Evolutionary conservation across 352 stramenopile species (phyloP), one percentile per base, ranked within the genome.

Genomic region (Pythium aphanidermatum): DNA sequence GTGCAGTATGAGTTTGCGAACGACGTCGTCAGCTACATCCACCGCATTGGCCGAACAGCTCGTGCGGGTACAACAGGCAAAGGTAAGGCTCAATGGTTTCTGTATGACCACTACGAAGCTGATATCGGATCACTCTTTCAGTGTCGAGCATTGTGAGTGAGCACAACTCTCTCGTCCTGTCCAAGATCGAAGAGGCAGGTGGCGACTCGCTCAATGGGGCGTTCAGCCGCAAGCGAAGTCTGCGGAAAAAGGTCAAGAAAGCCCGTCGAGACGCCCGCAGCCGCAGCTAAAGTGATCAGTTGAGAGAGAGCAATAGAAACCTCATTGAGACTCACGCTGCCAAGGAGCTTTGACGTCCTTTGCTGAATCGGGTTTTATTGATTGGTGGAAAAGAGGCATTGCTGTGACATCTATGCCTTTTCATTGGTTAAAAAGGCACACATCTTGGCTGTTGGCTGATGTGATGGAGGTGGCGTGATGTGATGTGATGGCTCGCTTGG

Each of bases 231-330:
- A 88, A 88, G 40, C 74, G 76, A 14, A 92, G 80, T 52, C 73
- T 92, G 25, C 73, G 76, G 38, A 87, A 88, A 51, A 89, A 88
- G 47, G 76, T 81, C 41, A 86, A 80, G 46, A 92, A 89, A 61
- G 33, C 55, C 3, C 42, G 47, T 17, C 55, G 58, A 10, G 31
- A 58, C 6, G 26, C 33, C 14, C 35, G 19, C 16, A 20, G 4
- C 43, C 2, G 17, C 32, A 25, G 30, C 16, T 37, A 46, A 40
- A 28, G 8, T 23, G 30, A 34, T 36, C n/a, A n/a, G n/a, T n/a
- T n/a, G n/a, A n/a, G n/a, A n/a, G n/a, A n/a, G n/a, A n/a, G 8
- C 3, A 48, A 55, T 55, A 47, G 47, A 53, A 46, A n/a, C n/a
- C n/a, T n/a, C n/a, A n/a, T n/a, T n/a, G n/a, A n/a, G n/a, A n/a